Base-by-base conservation (phyloP, 108 stramenopile genomes). In the Nitzschia palea region DNA sequence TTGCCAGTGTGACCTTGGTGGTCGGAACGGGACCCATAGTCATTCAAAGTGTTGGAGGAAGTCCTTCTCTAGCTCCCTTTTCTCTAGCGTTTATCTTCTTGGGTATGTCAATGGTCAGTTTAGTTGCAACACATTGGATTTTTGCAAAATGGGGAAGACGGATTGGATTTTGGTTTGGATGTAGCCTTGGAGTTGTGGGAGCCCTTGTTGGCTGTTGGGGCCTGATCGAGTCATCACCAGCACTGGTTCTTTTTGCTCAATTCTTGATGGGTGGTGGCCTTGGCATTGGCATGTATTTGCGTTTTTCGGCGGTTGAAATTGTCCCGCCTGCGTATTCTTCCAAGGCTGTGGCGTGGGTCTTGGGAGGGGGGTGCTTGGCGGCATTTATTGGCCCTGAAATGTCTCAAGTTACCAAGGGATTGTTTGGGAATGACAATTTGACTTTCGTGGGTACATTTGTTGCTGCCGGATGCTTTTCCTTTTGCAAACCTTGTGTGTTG, bases 361-460 rank as follows among this genome's bases (percentile, higher is more conserved):
- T 82, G 22, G 62, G 48, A 3, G 80, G 80, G 25, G 80, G 80
- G 3, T 77, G 76, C 35, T 43, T 82, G 44, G 80, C 80, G 4
- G 65, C 80, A 0, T 78, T 82, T 71, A 68, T 68, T 18, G 80
- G 80, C 18, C 80, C 80, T 26, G 80, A 82, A 64, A 29, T 61
- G 32, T 71, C 77, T 15, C 50, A 70, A 36, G 80, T 55, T 2
- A 67, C 69, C 2, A 65, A 35, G 62, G 74, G 69, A 36, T 9
- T 45, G 40, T 62, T 80, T 62, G 66, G 68, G 10, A 58, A 78
- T 23, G 69, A 32, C 1, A 55, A 70, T 26, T 34, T 71, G 33
- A 32, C 40, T 9, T 78, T 61, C 42, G n/a, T 82, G 34, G 80
- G 80, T 5, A 60, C 62, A 2, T 78, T 82, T 51, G 44, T 78